Base-by-base conservation (phyloP, 805 yeast species). In the Candida ficus region DNA sequence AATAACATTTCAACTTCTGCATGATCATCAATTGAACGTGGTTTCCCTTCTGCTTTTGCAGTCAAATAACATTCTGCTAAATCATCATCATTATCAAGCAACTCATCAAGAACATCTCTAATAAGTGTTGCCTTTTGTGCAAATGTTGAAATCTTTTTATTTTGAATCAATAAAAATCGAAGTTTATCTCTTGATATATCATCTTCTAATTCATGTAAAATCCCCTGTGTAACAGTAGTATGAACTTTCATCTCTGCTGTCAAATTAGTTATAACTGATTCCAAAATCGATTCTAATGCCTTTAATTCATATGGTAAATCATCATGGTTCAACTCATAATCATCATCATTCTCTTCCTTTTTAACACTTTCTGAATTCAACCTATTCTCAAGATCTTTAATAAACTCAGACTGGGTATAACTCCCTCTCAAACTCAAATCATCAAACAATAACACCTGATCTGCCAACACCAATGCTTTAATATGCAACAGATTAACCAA, bases 171-270 rank as follows among this genome's bases (percentile, higher is more conserved):
- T 39, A 93, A 62, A 47, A 83, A 83, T 42, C 95, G 68, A 39
- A 93, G 67, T 59, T 83, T 85, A 14, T 80, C 80, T 44, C 93
- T 68, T 39, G 91, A 93, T 9, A 93, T 83, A 46, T 84, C 80
- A 43, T 76, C 75, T 58, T 93, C 99, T 33, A 93, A 66, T 37
- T 89, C 95, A 26, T 69, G 66, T 33, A 93, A 65, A 8, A 90
- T 76, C 6, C 85, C 84, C 34, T 76, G 76, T 12, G 91, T 78
- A 7, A 85, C 83, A 0, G 84, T 83, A 7, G 79, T 75, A 49
- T 87, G 93, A 6, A 86, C 88, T 50, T 82, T 83, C 84, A 90
- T 79, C 57, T 93, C 99, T 1, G 90, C 80, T 35, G 82, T 81
- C 36, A 93, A 64, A 45, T 88, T 84, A 1, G 84, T 72, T 29